Conservation (phyloP, 2,329 filamentous ascomycete genomes). For the Gnomoniopsis sp. region DNA sequence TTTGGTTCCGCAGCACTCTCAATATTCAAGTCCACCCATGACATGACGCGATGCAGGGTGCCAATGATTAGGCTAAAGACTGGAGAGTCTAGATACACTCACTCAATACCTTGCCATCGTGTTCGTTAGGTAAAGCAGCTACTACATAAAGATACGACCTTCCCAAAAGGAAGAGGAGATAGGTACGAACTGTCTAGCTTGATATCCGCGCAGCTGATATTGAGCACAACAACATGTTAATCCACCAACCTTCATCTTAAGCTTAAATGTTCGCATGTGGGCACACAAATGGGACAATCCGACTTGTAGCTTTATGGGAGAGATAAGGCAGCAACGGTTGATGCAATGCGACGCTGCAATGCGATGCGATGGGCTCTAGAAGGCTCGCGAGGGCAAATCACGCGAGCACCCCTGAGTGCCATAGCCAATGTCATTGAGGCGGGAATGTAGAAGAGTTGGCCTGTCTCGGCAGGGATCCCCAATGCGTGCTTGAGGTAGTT, state of each 20-base stretch:
- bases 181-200: not conserved
- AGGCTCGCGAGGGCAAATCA: conserved; percentile 1
- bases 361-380: not conserved
- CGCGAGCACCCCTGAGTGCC: not conserved
- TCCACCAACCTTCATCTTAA: not conserved
- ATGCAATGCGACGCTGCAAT: not conserved
- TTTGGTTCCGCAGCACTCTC: not conserved
- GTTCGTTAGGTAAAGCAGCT: not conserved
- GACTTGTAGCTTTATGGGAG: not conserved
- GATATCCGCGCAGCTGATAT: not conserved
- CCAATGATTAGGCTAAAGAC: not conserved
- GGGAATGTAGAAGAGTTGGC: not conserved
- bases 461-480: not conserved
- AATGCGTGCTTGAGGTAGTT: not conserved
- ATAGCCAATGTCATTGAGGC: conserved; percentile 7
- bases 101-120: not conserved
- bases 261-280: not conserved
- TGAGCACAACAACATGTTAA: not conserved
- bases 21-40: not conserved
- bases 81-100: not conserved
- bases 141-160: not conserved
- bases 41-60: not conserved
- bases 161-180: not conserved
- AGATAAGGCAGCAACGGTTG: not conserved
- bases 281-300: not conserved